Base-by-base conservation (phyloP, 2,329 filamentous ascomycete species). In the Fusarium coffeatum region DNA sequence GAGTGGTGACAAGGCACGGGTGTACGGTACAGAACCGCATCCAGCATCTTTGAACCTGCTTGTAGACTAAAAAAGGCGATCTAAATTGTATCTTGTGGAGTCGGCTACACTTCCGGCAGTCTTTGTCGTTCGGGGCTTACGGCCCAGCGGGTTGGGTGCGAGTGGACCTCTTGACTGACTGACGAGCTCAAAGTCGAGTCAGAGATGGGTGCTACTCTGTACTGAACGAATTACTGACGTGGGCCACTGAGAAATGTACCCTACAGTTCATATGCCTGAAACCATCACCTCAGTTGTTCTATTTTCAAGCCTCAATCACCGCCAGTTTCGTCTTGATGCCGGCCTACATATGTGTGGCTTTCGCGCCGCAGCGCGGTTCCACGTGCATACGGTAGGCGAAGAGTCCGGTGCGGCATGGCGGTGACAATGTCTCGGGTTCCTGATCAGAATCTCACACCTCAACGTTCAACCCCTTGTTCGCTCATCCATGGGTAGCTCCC, bases 21-120 rank as follows among this genome's bases (percentile, higher is more conserved):
- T 27, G 46, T 41, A 51, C 34, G 34, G 32, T 51, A 40, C 43
- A 65, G 53, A 59, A 56, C 54, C 49, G 58, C 58, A 48, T 56
- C 54, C 53, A 70, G 62, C 57, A 58, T 70, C 48, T 30, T 30
- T 48, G 23, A 56, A 60, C 54, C 61, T 66, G 63, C 55, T 60
- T 61, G 47, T 43, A 64, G 27, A 58, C 59, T 68, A 67, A 67
- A 47, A 53, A 55, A 59, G 59, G 65, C 59, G 58, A 67, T 67
- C 63, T 66, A 66, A 54, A 51, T 64, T 63, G 65, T 64, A 58
- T 63, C 58, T 71, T 71, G 74, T 76, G 76, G 76, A 73, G 74
- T 74, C 71, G 74, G 76, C 66, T 72, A 68, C 67, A 64, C 66
- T 73, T 75, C 75, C 76, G 76, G 77, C 70, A 74, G 68, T 77